A percentile compares a stretch with the other conserved stretches of the same genome.
These are phyloP conservation scores for Saccharomycopsis selenospora DNA, from an alignment of 805 yeast species.

Conservation along the genomic window DNA sequence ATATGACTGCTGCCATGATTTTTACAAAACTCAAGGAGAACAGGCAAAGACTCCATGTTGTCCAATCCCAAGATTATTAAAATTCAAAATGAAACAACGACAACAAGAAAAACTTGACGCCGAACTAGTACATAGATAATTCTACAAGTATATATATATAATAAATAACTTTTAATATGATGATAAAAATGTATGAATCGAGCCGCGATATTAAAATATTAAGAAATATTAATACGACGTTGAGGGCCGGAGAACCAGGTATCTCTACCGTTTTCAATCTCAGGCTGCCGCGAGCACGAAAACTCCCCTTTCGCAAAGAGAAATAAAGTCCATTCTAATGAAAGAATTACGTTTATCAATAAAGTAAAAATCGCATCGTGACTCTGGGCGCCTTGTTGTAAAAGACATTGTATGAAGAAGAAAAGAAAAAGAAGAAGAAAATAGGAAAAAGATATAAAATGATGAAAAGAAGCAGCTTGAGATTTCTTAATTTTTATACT, in stretches of 20 bases:
- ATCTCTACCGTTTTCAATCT: constrained; percentile 43
- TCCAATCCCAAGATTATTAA: constrained; percentile 59
- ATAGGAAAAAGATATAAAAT: not conserved
- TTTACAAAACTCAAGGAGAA: constrained; percentile 53
- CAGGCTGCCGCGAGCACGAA: constrained; percentile 95
- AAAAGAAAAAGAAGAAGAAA: constrained; percentile 7
- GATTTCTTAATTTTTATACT: not conserved
- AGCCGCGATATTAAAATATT: constrained; percentile 59
- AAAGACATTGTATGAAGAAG: constrained; percentile 21
- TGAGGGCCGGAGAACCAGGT: constrained; percentile 40
- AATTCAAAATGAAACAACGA: constrained; percentile 60
- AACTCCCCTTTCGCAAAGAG: constrained; percentile 22
- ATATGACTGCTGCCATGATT: constrained; percentile 66
- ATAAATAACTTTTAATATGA: not conserved
- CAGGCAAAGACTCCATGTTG: constrained; percentile 67
- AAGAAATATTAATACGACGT: constrained; percentile 32
- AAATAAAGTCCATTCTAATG: not conserved
- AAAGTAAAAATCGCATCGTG: constrained; percentile 19
- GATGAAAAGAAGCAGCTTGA: not conserved
- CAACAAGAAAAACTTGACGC: constrained; percentile 54
- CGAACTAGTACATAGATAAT: constrained; percentile 29
- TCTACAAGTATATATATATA: constrained; percentile 4
- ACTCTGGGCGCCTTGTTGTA: constrained; percentile 23
- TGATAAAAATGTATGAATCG: constrained; percentile 51
- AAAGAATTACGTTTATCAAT: not conserved